Base-by-base conservation (phyloP, 495 filamentous ascomycete species). In the Hyaloscypha variabilis region DNA sequence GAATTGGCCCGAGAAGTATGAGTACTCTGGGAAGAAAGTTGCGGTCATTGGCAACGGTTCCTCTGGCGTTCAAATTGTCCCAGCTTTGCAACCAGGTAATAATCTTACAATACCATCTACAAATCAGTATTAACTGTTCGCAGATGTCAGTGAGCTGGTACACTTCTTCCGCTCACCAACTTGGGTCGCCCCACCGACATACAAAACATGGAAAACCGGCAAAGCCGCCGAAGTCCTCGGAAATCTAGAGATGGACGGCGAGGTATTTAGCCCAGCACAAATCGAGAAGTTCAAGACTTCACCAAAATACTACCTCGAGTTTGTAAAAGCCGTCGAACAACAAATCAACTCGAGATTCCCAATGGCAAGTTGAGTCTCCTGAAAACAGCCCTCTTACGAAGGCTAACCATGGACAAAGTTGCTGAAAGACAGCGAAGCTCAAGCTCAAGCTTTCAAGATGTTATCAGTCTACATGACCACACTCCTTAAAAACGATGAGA, bases 161-260 rank as follows among this genome's bases (percentile, higher is more conserved):
- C 83, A 89, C 74, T 91, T 89, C 60, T 84, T 83, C 8, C 81
- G 89, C 21, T 86, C 85, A 64, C 81, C 78, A 26, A 88, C 87
- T 3, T 92, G 89, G 89, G 84, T 92, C 23, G 82, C 85, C 1
- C 79, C 77, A 75, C 68, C 76, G 77, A 59, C 72, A 77, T 56
- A 81, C 60, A 60, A 77, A 61, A 71, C 75, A 0, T 80, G 81
- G 77, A 77, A 77, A 61, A 63, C 71, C 28, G 73, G 67, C 62
- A 75, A 58, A 39, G 70, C 59, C 67, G 51, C 71, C 49, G 49
- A 62, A 17, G 67, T 77, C 24, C 64, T 77, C 6, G 13, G 57
- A 19, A 58, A 73, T 49, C 65, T 76, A 36, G 70, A 77, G 56
- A 64, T 76, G 34, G 75, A 77, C 26, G 70, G 73, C 24, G 73